Evolutionary conservation across 1,139 yeast species (phyloP), one percentile per base, ranked within the genome.

Genomic region (Taphrina pruni): DNA sequence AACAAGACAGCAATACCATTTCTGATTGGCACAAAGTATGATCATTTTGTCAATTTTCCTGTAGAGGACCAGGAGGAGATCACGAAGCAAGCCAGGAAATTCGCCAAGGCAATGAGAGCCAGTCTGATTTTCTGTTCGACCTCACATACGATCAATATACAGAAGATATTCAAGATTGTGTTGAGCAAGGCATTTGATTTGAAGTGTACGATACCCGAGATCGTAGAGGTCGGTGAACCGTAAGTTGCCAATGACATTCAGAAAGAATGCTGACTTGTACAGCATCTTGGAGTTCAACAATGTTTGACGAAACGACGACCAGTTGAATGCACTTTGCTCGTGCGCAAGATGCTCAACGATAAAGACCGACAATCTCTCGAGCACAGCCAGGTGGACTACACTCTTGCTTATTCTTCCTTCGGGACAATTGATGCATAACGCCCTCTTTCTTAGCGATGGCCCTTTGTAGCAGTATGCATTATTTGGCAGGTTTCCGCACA

Each of bases 1-100:
- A 94, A 94, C 80, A 88, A 79, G 72, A 88, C 94, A 0, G 98
- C 99, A 32, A 89, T 94, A 66, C 97, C 98, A 2, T 87, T 94
- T 72, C 81, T 94, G 62, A 89, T 94, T 1, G 99, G 99, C 5
- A 94, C 99, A 0, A 94, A 94, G 77, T 94, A 90, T 78, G 99
- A 94, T 77, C 82, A 88, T 73, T 93, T 94, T 78, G 87, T 90
- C 46, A 72, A 73, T 17, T 80, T 90, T 76, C 86, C 95, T 65
- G 85, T 84, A 57, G 89, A 87, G 70, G 96, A 93, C 75, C 98
- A 94, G 77, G 85, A 86, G 70, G 96, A 90, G 76, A 86, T 94
- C 65, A 90, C 97, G 7, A 87, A 85, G 71, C 93, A 89, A 72
- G 96, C 97, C 7, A 87, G 89, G 79, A 86, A 88, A 76, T 94